phyloP scores from a whole-genome alignment of 129 eudicot species.

The Chrysanthemum makinoi region DNA sequence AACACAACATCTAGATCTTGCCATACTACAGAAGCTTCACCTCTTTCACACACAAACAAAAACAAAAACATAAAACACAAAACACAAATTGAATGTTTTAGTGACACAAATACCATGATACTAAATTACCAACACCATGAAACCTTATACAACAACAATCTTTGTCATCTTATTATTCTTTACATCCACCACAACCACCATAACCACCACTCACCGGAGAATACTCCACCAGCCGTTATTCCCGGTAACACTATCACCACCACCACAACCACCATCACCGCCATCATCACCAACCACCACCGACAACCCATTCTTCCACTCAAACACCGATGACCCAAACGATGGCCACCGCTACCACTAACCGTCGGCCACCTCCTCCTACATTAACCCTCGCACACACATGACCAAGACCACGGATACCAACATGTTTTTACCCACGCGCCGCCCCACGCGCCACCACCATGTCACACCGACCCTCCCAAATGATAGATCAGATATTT shows the following conservation, averaged over 20 bases:
- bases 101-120: constrained; percentile 33
- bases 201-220: constrained; percentile 46
- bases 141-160: neutral
- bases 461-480: too few relatives aligned
- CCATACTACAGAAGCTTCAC: constrained; percentile 69
- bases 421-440: too few relatives aligned
- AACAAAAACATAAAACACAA: neutral
- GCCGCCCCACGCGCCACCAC: too few relatives aligned
- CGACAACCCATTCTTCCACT: constrained; percentile 81
- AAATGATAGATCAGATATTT: too few relatives aligned
- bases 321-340: constrained; percentile 48
- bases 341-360: constrained; percentile 33
- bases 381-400: too few relatives aligned
- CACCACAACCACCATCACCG: constrained; percentile 46
- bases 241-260: constrained; percentile 63
- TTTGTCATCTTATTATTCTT: constrained; percentile 25
- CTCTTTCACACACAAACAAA: constrained; percentile 16
- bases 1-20: constrained; percentile 62
- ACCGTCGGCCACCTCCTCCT: constrained; percentile 31
- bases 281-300: constrained; percentile 46
- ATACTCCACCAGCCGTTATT: constrained; percentile 85
- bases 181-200: constrained; percentile 3
- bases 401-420: too few relatives aligned
- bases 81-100: constrained; percentile 23
- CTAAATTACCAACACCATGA: constrained; percentile 34